Evolutionary conservation across 2,329 filamentous ascomycete species (phyloP).

Genomic region (Exserohilum rostratum): DNA sequence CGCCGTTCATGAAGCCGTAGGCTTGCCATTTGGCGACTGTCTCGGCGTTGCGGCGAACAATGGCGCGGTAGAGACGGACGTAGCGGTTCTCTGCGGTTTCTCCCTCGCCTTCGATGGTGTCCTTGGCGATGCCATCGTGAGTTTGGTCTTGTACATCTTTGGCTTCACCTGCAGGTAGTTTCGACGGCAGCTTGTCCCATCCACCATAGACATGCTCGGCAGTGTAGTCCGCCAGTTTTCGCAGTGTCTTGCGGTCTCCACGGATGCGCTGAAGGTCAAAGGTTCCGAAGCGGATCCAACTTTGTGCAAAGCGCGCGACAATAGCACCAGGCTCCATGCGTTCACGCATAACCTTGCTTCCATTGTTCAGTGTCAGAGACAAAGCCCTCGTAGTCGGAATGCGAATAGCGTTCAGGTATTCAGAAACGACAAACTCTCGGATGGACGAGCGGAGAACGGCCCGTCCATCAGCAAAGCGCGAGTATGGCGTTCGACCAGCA

Average conservation of each 20-base stretch:
- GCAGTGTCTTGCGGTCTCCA: slow-evolving; percentile 75
- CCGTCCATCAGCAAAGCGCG: slow-evolving; percentile 93
- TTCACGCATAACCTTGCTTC: slow-evolving; percentile 73
- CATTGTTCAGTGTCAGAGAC: slow-evolving; percentile 74
- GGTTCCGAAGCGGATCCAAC: slow-evolving; percentile 91
- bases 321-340: slow-evolving; percentile 87
- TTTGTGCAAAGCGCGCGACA: slow-evolving; percentile 87
- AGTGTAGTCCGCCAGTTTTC: slow-evolving; percentile 78
- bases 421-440: slow-evolving; percentile 90
- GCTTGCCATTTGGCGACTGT: slow-evolving; percentile 95
- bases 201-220: slow-evolving; percentile 87
- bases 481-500: slow-evolving; percentile 91
- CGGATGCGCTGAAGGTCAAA: slow-evolving; percentile 90
- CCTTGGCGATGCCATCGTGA: slow-evolving; percentile 57
- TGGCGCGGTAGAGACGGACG: slow-evolving; percentile 82
- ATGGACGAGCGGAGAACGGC: slow-evolving; percentile 92
- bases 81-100: slow-evolving; percentile 83
- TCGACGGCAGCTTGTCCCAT: slow-evolving; percentile 80
- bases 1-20: slow-evolving; percentile 99
- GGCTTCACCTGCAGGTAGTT: slow-evolving; percentile 56
- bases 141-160: slow-evolving; percentile 54
- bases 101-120: slow-evolving; percentile 69
- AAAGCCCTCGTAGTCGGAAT: slow-evolving; percentile 89
- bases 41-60: slow-evolving; percentile 81
- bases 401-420: slow-evolving; percentile 81